These are phyloP conservation scores for Gilbertella persicaria DNA, from an alignment of 371 early-diverging fungal species.

Conservation along the genomic window DNA sequence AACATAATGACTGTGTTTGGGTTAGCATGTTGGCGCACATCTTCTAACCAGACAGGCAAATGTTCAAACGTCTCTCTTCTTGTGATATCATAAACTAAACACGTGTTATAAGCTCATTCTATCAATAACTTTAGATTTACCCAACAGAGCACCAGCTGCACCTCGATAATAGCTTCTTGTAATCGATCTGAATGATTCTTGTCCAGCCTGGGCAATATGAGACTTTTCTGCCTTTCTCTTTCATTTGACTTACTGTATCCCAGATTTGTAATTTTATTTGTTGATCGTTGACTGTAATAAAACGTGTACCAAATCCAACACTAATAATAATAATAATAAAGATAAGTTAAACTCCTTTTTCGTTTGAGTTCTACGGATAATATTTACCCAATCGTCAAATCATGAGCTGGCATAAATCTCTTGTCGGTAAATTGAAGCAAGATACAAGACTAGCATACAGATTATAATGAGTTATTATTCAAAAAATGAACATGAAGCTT, in stretches of 20 bases:
- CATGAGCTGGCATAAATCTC: conserved; percentile 82
- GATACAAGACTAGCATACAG: conserved; percentile 67
- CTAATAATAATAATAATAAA: conserved; percentile 24
- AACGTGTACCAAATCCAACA: conserved; percentile 85
- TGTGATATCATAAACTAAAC: conserved; percentile 54
- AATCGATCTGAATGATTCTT: conserved; percentile 95
- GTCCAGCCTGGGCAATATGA: conserved; percentile 68
- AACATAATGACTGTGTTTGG: conserved; percentile 90
- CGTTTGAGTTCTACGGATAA: neutral
- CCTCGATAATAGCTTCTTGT: conserved; percentile 97
- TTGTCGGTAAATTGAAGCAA: conserved; percentile 84
- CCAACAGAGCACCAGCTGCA: conserved; percentile 91
- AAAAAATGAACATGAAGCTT: conserved; percentile 13
- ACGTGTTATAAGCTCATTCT: neutral
- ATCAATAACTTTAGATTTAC: conserved; percentile 32
- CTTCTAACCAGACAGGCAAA: conserved; percentile 91
- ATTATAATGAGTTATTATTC: conserved; percentile 8
- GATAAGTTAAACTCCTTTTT: conserved; percentile 2
- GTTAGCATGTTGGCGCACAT: conserved; percentile 86
- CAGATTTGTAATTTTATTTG: conserved; percentile 97
- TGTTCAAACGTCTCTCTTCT: conserved; percentile 90
- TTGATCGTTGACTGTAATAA: conserved; percentile 76
- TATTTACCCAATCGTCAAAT: conserved; percentile 79
- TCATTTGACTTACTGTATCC: conserved; percentile 89
- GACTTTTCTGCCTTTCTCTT: neutral